Evolutionary conservation across 306 rosid species (phyloP).

Genomic region (Calophaca sinica): DNA sequence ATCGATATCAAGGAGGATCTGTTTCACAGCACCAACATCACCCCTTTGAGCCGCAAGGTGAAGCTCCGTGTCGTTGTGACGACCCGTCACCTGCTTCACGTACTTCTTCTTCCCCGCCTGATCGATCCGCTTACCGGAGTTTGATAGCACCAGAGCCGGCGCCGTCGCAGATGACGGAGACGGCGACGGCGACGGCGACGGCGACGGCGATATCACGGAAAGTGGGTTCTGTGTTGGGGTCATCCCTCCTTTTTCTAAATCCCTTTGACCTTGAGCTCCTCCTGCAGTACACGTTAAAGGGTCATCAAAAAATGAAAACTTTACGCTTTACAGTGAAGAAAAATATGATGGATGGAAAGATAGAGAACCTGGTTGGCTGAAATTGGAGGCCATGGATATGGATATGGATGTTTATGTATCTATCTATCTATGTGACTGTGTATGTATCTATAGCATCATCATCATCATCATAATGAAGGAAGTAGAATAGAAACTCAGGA

Average conservation of each 20-base stretch:
- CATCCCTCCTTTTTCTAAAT: slow-evolving; percentile 53
- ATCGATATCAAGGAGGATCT: slow-evolving; percentile 79
- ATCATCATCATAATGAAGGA: not conserved
- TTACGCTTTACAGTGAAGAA: slow-evolving; percentile 9
- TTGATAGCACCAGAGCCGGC: slow-evolving; percentile 91
- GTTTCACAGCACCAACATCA: slow-evolving; percentile 86
- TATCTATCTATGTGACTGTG: not conserved
- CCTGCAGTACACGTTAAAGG: slow-evolving; percentile 34
- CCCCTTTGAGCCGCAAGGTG: slow-evolving; percentile 97
- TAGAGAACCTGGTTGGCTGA: slow-evolving; percentile 45
- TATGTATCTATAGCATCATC: no score
- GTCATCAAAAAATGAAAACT: slow-evolving; percentile 26
- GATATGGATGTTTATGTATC: not conserved
- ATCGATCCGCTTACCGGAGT: slow-evolving; percentile 95
- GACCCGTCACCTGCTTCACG: slow-evolving; percentile 97
- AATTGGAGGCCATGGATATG: slow-evolving; percentile 48
- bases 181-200: slow-evolving; percentile 81
- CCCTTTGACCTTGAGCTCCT: slow-evolving; percentile 64
- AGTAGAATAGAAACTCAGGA: not conserved
- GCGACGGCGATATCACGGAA: slow-evolving; percentile 65
- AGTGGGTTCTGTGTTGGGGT: slow-evolving; percentile 52
- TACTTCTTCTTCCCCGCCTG: slow-evolving; percentile 97
- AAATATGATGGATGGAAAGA: not conserved
- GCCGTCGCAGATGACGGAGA: slow-evolving; percentile 86
- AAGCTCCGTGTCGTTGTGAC: slow-evolving; percentile 95